phyloP scores from a whole-genome alignment of 257 asterid genomes.

The Solanum habrochaites region DNA sequence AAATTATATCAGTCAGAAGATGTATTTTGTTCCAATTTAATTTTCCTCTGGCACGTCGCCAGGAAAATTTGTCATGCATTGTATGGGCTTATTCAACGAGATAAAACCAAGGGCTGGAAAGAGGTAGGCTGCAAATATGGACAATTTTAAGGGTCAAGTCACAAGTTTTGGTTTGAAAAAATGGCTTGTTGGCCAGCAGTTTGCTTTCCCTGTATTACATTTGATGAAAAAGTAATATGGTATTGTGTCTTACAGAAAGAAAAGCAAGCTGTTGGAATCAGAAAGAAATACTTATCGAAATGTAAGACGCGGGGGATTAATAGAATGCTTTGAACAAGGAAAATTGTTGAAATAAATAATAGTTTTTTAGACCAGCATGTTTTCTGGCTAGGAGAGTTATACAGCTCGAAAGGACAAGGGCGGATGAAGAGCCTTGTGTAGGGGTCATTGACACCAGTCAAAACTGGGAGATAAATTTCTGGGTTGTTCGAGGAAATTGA shows the following conservation, averaged over 20 bases:
- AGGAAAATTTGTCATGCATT: not conserved
- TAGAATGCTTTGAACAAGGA: not conserved
- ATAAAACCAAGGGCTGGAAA: not conserved
- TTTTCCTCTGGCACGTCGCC: not conserved
- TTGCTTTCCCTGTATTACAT: not conserved
- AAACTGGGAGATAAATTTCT: not conserved
- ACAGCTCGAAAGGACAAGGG: not conserved
- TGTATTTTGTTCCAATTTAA: not conserved
- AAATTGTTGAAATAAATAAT: no score
- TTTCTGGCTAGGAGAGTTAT: not conserved
- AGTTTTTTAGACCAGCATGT: not conserved
- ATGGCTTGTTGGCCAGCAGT: not conserved
- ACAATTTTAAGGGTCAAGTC: not conserved
- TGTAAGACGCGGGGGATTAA: not conserved
- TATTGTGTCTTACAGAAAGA: not conserved
- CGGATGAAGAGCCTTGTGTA: not conserved
- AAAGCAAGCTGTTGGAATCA: not conserved
- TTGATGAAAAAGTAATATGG: not conserved
- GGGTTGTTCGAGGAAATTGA: not conserved
- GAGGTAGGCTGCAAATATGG: not conserved
- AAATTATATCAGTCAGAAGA: not conserved
- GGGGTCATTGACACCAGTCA: not conserved
- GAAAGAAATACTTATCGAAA: not conserved
- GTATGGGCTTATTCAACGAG: not conserved
- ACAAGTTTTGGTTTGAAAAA: not conserved